Conservation (phyloP, 2,329 filamentous ascomycete species). For the Westerdykella aurantiaca region DNA sequence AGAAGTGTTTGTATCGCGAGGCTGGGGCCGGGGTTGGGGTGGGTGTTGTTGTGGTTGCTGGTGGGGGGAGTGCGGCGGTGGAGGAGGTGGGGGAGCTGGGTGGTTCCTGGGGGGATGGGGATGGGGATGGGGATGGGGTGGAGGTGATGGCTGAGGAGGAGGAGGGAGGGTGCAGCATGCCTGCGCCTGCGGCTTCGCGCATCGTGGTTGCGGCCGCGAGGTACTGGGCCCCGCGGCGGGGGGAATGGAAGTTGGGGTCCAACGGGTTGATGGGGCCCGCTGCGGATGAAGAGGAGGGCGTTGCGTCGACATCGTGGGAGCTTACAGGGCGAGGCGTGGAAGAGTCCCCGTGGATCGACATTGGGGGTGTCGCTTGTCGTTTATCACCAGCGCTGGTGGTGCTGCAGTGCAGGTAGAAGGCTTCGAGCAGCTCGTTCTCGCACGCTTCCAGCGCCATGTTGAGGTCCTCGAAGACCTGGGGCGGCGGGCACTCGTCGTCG, state of each 20-base stretch:
- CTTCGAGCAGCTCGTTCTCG: slow-evolving; percentile 84
- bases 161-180: slow-evolving; percentile 1
- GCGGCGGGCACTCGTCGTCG: slow-evolving; percentile 50
- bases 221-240: slow-evolving; percentile 70
- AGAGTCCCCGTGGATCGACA: slow-evolving; percentile 24
- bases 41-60: slow-evolving; percentile 8
- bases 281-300: slow-evolving; percentile 13
- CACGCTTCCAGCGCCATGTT: slow-evolving; percentile 92
- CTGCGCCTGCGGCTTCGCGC: slow-evolving; percentile 51
- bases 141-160: slow-evolving; percentile 12
- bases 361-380: slow-evolving; percentile 38
- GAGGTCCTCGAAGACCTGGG: slow-evolving; percentile 73
- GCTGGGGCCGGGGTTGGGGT: slow-evolving; percentile 9
- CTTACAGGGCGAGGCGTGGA: slow-evolving; percentile 3
- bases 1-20: slow-evolving; percentile 76
- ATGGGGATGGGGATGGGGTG: slow-evolving; percentile 8
- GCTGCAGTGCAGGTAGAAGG: slow-evolving; percentile 44
- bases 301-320: slow-evolving; percentile 1
- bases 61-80: slow-evolving; percentile 10
- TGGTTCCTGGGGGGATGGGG: slow-evolving; percentile 5
- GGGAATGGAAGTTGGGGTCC: slow-evolving; percentile 64
- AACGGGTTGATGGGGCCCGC: slow-evolving; percentile 28
- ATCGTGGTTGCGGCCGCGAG: slow-evolving; percentile 73
- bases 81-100: not conserved
- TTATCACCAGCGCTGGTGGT: slow-evolving; percentile 28